Conservation (phyloP, 106 monocot genomes). For the Triglochin maritima region DNA sequence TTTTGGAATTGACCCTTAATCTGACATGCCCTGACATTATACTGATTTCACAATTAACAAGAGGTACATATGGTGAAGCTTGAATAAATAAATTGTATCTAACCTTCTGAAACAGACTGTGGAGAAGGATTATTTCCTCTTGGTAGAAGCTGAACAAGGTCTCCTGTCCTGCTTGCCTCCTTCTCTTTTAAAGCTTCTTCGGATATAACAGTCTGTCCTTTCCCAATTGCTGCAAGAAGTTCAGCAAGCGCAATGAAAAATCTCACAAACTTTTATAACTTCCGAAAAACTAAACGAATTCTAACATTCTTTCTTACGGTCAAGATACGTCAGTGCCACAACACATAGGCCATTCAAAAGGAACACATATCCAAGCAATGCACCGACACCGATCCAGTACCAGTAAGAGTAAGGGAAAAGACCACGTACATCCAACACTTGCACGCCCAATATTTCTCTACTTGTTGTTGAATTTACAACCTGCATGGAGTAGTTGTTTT, state of each 20-base stretch:
- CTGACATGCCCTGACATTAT: too few species aligned
- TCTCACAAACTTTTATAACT: too few species aligned
- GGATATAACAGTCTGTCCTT: slow-evolving; percentile 25
- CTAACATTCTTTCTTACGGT: slow-evolving; percentile 23
- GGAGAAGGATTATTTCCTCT: slow-evolving; percentile 2
- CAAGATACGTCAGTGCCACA: slow-evolving; percentile 48
- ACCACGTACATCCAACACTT: slow-evolving; percentile 40
- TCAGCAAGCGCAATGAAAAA: too few species aligned
- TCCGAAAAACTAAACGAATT: too few species aligned
- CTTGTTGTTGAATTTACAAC: too few species aligned
- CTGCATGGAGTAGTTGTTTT: too few species aligned
- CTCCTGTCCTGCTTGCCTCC: slow-evolving; percentile 33
- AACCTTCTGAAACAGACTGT: too few species aligned
- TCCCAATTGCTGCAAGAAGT: slow-evolving; percentile 32
- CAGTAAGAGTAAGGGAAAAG: slow-evolving; percentile 57
- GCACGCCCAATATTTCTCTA: slow-evolving; percentile 34
- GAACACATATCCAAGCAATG: slow-evolving; percentile 43
- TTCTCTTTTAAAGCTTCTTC: slow-evolving; percentile 46
- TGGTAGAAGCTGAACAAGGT: slow-evolving; percentile 16
- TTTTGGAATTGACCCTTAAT: too few species aligned
- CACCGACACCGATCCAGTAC: slow-evolving; percentile 67
- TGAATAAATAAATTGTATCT: too few species aligned
- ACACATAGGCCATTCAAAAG: slow-evolving; percentile 49
- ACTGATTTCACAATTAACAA: too few species aligned
- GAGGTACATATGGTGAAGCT: too few species aligned